Percentiles rank a stretch among this genome's conserved stretches.
phyloP scores from a whole-genome alignment of 495 filamentous ascomycete genomes.

The Hypomontagnella monticulosa region DNA sequence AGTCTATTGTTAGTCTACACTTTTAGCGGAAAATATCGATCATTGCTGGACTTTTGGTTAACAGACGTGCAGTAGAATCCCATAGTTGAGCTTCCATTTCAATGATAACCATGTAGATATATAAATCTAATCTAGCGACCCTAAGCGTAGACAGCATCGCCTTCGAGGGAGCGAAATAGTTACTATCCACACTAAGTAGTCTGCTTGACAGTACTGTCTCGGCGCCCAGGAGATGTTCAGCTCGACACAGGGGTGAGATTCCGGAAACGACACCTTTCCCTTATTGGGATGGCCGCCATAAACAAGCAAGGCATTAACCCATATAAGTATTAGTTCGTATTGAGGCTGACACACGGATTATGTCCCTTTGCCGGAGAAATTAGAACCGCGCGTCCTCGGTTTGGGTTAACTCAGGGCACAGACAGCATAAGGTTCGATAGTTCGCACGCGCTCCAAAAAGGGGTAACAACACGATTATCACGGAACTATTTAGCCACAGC shows the following conservation, averaged over 20 bases:
- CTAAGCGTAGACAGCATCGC: not conserved
- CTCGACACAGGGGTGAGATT: not conserved
- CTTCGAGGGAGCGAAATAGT: not conserved
- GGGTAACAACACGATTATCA: no score
- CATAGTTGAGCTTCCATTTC: no score
- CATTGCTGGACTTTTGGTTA: not conserved
- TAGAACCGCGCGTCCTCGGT: not conserved
- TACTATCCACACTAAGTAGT: not conserved
- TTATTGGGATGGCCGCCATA: constrained; percentile 1
- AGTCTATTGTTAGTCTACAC: constrained; percentile 1
- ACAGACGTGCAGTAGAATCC: no score
- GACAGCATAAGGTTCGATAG: no score
- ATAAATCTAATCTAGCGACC: not conserved
- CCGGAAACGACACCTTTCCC: constrained; percentile 3
- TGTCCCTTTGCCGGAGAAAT: constrained; percentile 1
- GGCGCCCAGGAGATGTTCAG: not conserved
- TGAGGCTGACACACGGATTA: constrained; percentile 10
- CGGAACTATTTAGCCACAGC: no score
- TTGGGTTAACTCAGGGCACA: constrained; percentile 2
- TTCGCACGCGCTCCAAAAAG: no score
- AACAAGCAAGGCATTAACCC: constrained; percentile 10
- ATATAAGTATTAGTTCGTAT: constrained; percentile 2
- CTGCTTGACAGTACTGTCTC: not conserved
- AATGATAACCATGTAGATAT: not conserved
- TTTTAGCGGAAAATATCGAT: not conserved